A percentile compares a stretch with the other conserved stretches of the same genome.
phyloP scores from a whole-genome alignment of 1,284 basidiomycete genomes.

The Irpex sp. region DNA sequence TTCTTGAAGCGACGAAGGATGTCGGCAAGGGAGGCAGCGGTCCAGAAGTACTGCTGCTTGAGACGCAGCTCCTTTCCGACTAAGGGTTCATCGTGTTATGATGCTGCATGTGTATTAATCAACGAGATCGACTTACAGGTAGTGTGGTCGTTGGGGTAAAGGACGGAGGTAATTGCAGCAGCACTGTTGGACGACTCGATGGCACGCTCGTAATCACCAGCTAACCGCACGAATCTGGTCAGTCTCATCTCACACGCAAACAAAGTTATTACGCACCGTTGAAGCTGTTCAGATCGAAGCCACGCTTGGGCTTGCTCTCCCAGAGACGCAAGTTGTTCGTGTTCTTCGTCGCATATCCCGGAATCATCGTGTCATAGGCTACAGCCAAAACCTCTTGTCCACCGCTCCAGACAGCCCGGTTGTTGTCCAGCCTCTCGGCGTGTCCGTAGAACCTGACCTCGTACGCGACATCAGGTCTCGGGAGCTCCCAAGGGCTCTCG shows the following conservation, averaged over 20 bases:
- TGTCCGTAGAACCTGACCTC: conserved; percentile 85
- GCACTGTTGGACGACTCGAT: conserved; percentile 85
- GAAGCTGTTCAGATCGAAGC: conserved; percentile 91
- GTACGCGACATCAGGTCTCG: conserved; percentile 78
- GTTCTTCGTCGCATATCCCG: conserved; percentile 76
- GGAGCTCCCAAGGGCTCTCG: conserved; percentile 88
- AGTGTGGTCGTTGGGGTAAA: conserved; percentile 85
- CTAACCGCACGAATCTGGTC: conserved; percentile 32
- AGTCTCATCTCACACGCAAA: neutral
- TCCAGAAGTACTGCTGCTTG: conserved; percentile 96
- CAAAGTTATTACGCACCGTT: conserved; percentile 51
- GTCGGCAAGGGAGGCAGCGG: conserved; percentile 80
- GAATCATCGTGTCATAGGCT: conserved; percentile 90
- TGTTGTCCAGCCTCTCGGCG: conserved; percentile 65
- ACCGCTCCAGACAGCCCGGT: conserved; percentile 76
- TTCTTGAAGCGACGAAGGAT: conserved; percentile 85
- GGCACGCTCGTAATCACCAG: conserved; percentile 86
- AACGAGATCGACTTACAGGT: conserved; percentile 40
- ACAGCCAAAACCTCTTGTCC: conserved; percentile 90
- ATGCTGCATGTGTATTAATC: neutral
- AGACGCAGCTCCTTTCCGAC: conserved; percentile 89
- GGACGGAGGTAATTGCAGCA: conserved; percentile 85
- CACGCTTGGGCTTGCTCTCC: conserved; percentile 86
- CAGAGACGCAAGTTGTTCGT: conserved; percentile 79
- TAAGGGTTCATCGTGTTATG: conserved; percentile 23